These are phyloP conservation scores for Aurantiochytrium sp. DNA, from an alignment of 108 stramenopile genomes.

Conservation along the genomic window DNA sequence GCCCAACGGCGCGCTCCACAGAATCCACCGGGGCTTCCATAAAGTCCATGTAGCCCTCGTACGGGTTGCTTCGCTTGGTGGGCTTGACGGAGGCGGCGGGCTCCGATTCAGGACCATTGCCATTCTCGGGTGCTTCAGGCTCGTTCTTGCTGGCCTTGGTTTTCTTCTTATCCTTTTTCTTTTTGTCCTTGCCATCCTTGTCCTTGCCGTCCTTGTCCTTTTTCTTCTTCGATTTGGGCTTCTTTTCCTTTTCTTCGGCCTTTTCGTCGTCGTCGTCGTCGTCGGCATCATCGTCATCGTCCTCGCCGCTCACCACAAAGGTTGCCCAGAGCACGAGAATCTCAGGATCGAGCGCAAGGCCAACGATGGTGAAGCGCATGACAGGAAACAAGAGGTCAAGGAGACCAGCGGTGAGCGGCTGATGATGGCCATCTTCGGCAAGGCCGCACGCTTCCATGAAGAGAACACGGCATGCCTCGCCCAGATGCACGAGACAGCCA, in stretches of 20 bases:
- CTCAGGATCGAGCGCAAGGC: neutral
- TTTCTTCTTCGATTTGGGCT: slow-evolving; percentile 2
- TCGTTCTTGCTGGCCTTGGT: neutral
- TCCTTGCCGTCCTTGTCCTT: neutral
- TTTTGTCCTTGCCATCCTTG: neutral
- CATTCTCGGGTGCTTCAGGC: neutral
- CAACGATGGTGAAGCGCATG: neutral
- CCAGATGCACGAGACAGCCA: neutral
- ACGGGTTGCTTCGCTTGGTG: neutral
- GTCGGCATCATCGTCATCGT: neutral
- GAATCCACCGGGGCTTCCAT: neutral
- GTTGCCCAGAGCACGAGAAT: neutral
- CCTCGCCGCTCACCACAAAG: neutral
- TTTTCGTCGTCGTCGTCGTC: neutral
- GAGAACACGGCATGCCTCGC: neutral
- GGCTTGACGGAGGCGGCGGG: neutral
- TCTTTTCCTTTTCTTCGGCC: neutral
- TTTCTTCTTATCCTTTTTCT: neutral
- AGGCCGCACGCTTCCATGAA: neutral
- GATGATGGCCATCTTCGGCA: neutral
- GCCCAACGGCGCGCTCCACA: neutral
- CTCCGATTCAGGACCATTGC: neutral
- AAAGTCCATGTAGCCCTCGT: neutral
- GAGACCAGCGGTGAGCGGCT: neutral
- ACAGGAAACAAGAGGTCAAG: neutral